Base-by-base conservation (phyloP, 345 rosid genomes). In the Leavenworthia alabamica region DNA sequence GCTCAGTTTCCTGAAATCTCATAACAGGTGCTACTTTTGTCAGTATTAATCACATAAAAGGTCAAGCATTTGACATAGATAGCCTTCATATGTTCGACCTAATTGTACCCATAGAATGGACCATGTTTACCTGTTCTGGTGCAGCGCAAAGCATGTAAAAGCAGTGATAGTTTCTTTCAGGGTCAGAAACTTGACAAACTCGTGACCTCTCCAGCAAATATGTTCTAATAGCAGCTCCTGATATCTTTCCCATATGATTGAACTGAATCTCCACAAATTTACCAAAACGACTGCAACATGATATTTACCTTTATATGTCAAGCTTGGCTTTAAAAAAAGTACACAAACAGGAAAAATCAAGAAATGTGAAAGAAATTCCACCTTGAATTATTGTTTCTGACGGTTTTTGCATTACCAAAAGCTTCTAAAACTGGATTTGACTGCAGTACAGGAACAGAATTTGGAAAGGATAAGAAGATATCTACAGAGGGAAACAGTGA, bases 131-230 rank as follows among this genome's bases (percentile, higher is more conserved):
- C 91, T 93, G 74, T 3, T 74, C 47, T 5, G 99, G 94, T 28
- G 96, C 99, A 67, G 95, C 88, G 74, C 99, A 93, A 64, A 93
- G 95, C 97, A 93, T 89, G 73, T 93, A 93, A 74, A 93, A 93
- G 76, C 99, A 93, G 61, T 93, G 99, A 58, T 93, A 93, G 74
- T 93, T 93, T 78, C 99, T 84, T 80, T 93, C 99, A 24, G 95
- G 97, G 72, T 93, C 96, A 77, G 99, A 93, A 62, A 93, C 86
- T 81, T 93, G 99, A 68, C 99, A 93, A 75, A 93, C 99, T 36
- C 99, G 90, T 31, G 99, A 93, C 57, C 99, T 82, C 83, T 93
- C 99, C 13, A 93, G 82, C 69, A 93, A 73, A 71, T 93, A 93
- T 66, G 99, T 93, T 73, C 99, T 82, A 69, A 93, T 82, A 23